phyloP scores from a whole-genome alignment of 2,329 filamentous ascomycete genomes.

The Lachnellula subtilissima region DNA sequence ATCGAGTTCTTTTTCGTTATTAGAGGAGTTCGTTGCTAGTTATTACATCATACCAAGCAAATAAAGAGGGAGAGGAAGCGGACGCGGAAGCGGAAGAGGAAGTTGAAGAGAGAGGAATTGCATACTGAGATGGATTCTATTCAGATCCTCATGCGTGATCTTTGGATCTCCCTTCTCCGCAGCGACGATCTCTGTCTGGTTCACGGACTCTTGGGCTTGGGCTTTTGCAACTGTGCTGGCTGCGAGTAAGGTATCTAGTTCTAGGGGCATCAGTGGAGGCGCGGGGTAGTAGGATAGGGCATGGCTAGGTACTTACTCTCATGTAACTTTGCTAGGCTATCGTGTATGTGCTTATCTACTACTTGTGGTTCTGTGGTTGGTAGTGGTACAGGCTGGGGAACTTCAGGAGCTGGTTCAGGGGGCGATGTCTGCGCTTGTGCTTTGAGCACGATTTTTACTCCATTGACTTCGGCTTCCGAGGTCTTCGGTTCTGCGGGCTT shows the following conservation, averaged over 20 bases:
- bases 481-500: too few relatives aligned
- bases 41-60: too few relatives aligned
- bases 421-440: not conserved
- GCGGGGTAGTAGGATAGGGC: too few relatives aligned
- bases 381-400: not conserved
- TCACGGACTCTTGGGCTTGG: not conserved
- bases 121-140: conserved; percentile 6
- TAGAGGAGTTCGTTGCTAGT: not conserved
- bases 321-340: conserved; percentile 2
- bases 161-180: not conserved
- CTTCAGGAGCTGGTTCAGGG: not conserved
- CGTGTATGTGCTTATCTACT: conserved; percentile 1
- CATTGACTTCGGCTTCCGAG: not conserved
- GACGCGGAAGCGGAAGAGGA: too few relatives aligned
- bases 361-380: not conserved
- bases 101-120: not conserved
- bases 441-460: not conserved
- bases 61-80: too few relatives aligned
- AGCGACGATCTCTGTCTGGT: too few relatives aligned
- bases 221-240: not conserved
- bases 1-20: conserved; percentile 1
- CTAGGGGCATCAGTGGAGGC: not conserved
- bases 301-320: not conserved
- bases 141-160: not conserved
- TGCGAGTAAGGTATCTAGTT: not conserved